Percentiles rank a stretch among this genome's conserved stretches.
These are phyloP conservation scores for Meyerozyma carpophila DNA, from an alignment of 1,139 yeast species.

Conservation along the genomic window DNA sequence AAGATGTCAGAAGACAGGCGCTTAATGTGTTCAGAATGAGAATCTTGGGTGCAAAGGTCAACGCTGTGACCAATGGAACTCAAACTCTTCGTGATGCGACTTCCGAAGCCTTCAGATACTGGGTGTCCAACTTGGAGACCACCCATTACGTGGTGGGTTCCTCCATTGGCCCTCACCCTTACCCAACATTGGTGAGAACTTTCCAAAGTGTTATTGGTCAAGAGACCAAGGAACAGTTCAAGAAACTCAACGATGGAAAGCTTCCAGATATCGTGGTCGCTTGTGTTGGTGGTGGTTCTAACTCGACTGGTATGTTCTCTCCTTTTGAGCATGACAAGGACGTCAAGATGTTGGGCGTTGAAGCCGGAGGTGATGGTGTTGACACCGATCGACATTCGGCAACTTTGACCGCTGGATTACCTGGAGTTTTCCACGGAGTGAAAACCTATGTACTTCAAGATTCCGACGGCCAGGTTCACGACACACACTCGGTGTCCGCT, in stretches of 20 bases:
- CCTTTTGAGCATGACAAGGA: conserved; percentile 80
- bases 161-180: conserved; percentile 99
- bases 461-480: conserved; percentile 91
- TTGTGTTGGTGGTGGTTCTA: conserved; percentile 99
- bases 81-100: conserved; percentile 96
- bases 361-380: conserved; percentile 98
- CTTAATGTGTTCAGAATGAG: conserved; percentile 96
- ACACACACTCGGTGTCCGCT: conserved; percentile 96
- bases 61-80: conserved; percentile 92
- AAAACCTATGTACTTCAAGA: conserved; percentile 89
- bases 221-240: conserved; percentile 90
- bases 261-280: conserved; percentile 94
- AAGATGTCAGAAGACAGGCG: conserved; percentile 98
- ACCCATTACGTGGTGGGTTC: conserved; percentile 97
- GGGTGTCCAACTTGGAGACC: conserved; percentile 83
- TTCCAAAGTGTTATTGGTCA: conserved; percentile 97
- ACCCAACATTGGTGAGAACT: conserved; percentile 95
- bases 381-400: conserved; percentile 88
- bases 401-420: conserved; percentile 84
- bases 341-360: conserved; percentile 87
- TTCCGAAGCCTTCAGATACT: conserved; percentile 89
- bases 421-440: conserved; percentile 98
- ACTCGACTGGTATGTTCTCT: conserved; percentile 91
- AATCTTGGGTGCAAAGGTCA: conserved; percentile 90
- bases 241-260: conserved; percentile 67